Percentiles rank a stretch among this genome's conserved stretches.
phyloP scores from a whole-genome alignment of 306 rosid species.

The Clitoria ternatea region DNA sequence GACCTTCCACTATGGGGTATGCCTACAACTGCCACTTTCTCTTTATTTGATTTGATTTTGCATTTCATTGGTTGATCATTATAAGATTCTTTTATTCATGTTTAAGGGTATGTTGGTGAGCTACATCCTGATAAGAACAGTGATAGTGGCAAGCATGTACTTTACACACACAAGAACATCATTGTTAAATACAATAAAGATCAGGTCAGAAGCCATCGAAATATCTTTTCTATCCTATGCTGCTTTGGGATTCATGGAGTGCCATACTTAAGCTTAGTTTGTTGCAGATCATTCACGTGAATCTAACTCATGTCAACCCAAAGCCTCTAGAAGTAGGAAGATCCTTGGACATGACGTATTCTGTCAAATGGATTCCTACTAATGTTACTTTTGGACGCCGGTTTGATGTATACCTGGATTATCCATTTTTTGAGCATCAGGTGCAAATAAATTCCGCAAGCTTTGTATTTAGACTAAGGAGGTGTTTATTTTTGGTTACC shows the following conservation, averaged over 20 bases:
- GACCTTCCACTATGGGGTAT: constrained; percentile 99
- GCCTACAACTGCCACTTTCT: constrained; percentile 22
- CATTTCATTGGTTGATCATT: constrained; percentile 24
- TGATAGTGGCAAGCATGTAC: constrained; percentile 79
- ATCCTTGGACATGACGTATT: constrained; percentile 73
- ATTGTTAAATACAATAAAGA: constrained; percentile 77
- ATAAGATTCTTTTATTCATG: constrained; percentile 15
- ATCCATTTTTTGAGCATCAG: constrained; percentile 99
- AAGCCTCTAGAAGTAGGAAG: constrained; percentile 69
- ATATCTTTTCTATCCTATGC: constrained; percentile 1
- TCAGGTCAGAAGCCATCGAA: constrained; percentile 60
- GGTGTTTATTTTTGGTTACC: background rate
- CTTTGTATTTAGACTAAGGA: constrained; percentile 15
- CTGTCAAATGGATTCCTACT: constrained; percentile 81
- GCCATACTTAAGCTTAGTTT: constrained; percentile 12
- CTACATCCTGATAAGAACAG: constrained; percentile 71
- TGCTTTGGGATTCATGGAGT: constrained; percentile 25
- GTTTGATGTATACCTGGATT: constrained; percentile 93
- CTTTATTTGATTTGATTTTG: constrained; percentile 10
- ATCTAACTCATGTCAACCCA: constrained; percentile 77
- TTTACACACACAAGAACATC: constrained; percentile 78
- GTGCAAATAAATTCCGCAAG: constrained; percentile 35
- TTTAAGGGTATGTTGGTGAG: constrained; percentile 90
- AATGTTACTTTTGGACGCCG: constrained; percentile 83
- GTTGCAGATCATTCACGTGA: constrained; percentile 89